Evolutionary conservation across 176 grass and related monocot species (phyloP).

Genomic region (Oryza brachyantha): DNA sequence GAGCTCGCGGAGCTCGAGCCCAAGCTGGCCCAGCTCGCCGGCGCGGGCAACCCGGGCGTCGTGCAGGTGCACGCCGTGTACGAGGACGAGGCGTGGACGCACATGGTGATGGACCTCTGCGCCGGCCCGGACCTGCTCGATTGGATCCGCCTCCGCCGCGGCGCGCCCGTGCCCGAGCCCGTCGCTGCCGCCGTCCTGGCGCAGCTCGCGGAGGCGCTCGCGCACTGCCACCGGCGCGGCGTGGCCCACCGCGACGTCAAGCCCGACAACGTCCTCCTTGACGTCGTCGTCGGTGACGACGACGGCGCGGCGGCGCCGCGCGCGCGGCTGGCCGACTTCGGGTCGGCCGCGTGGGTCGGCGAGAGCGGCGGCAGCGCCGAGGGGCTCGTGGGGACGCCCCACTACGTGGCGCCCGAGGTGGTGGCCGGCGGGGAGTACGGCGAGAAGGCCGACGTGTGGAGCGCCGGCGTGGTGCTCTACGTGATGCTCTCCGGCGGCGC

Average conservation of each 20-base stretch:
- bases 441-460: slow-evolving; percentile 84
- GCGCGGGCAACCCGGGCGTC: slow-evolving; percentile 63
- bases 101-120: slow-evolving; percentile 78
- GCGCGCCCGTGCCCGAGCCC: slow-evolving; percentile 55
- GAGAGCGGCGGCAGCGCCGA: slow-evolving; percentile 40
- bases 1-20: slow-evolving; percentile 60
- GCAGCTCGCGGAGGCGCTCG: slow-evolving; percentile 52
- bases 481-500: slow-evolving; percentile 75
- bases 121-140: slow-evolving; percentile 70
- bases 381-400: slow-evolving; percentile 73
- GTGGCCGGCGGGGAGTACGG: slow-evolving; percentile 64
- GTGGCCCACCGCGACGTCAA: slow-evolving; percentile 77
- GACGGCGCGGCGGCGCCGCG: slow-evolving; percentile 2
- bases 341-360: slow-evolving; percentile 65
- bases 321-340: slow-evolving; percentile 66
- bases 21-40: slow-evolving; percentile 59
- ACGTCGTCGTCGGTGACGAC: neutral
- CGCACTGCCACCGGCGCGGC: slow-evolving; percentile 65
- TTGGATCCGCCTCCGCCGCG: slow-evolving; percentile 58
- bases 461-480: slow-evolving; percentile 85
- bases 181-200: slow-evolving; percentile 45
- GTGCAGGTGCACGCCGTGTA: slow-evolving; percentile 70
- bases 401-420: slow-evolving; percentile 86
- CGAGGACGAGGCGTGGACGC: slow-evolving; percentile 67
- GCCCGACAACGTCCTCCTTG: slow-evolving; percentile 79